Conservation (phyloP, 2,329 filamentous ascomycete species). For the Xenoacremonium recifei region DNA sequence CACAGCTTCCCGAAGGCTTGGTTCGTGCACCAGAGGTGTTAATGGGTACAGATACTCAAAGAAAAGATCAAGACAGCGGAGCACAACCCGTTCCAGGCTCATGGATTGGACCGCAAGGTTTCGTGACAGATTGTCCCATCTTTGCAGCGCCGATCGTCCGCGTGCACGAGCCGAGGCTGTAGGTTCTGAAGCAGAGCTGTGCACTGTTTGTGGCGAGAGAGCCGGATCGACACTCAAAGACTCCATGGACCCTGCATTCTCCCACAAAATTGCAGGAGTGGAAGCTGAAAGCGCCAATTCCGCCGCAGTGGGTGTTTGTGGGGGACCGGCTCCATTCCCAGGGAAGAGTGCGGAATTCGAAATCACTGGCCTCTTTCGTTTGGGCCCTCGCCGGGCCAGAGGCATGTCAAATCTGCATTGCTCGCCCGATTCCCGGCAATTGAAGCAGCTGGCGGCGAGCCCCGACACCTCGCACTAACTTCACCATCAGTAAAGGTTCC, state of each 20-base stretch:
- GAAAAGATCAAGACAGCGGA: constrained; percentile 38
- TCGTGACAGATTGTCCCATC: constrained; percentile 27
- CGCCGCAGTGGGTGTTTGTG: too few species aligned
- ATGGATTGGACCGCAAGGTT: constrained; percentile 23
- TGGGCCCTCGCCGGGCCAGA: constrained; percentile 37
- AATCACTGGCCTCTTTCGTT: constrained; percentile 19
- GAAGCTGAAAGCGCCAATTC: constrained; percentile 13
- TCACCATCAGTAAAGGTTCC: constrained; percentile 6
- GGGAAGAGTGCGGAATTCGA: constrained; percentile 1
- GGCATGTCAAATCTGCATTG: constrained; percentile 38
- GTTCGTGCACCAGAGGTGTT: constrained; percentile 41
- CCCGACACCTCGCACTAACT: constrained; percentile 28
- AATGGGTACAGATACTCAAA: constrained; percentile 43
- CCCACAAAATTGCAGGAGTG: constrained; percentile 13
- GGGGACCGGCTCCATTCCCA: neutral
- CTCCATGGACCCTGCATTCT: constrained; percentile 21
- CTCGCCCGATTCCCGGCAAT: constrained; percentile 31
- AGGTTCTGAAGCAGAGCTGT: constrained; percentile 13
- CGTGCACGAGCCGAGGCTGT: constrained; percentile 3
- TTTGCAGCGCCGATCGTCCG: constrained; percentile 20
- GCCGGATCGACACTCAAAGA: constrained; percentile 15
- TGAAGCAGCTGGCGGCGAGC: constrained; percentile 25
- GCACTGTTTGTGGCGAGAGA: constrained; percentile 21
- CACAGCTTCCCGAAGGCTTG: constrained; percentile 36
- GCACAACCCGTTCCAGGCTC: constrained; percentile 25